These are phyloP conservation scores for Avena insularis DNA, from an alignment of 176 grass and related monocot species.

Conservation along the genomic window DNA sequence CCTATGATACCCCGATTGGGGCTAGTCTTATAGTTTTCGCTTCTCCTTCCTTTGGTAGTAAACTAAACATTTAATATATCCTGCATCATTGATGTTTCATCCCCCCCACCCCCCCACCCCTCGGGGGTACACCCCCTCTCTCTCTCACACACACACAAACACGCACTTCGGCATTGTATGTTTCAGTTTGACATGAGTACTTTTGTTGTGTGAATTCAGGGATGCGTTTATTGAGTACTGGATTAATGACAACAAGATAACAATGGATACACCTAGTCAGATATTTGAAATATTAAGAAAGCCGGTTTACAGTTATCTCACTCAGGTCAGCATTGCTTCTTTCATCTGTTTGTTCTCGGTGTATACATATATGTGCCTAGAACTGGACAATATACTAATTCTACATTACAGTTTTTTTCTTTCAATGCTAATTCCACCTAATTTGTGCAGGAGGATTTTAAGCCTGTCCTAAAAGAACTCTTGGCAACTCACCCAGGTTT, in stretches of 20 bases:
- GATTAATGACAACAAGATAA: constrained; percentile 94
- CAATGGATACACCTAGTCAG: constrained; percentile 80
- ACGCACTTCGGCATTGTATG: background rate
- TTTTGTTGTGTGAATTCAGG: constrained; percentile 53
- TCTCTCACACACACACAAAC: background rate
- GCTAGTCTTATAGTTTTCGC: too few species aligned
- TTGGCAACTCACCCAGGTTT: constrained; percentile 94
- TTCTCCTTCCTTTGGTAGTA: too few species aligned
- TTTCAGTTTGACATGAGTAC: constrained; percentile 30
- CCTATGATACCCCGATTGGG: too few species aligned
- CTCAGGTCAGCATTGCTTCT: constrained; percentile 65
- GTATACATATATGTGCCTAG: background rate
- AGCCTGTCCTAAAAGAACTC: constrained; percentile 90
- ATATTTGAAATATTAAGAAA: constrained; percentile 95
- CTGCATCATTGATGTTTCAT: constrained; percentile 15
- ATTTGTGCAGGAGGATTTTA: constrained; percentile 89
- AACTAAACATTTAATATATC: too few species aligned
- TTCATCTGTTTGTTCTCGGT: constrained; percentile 32
- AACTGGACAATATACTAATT: constrained; percentile 25
- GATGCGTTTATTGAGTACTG: constrained; percentile 97
- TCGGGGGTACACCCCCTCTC: too few species aligned
- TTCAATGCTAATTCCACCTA: constrained; percentile 22
- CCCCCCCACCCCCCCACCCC: too few species aligned
- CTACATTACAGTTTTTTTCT: background rate
- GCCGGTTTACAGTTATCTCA: constrained; percentile 63